These are phyloP conservation scores for Lachnellula arida DNA, from an alignment of 2,329 filamentous ascomycete species.

Conservation along the genomic window DNA sequence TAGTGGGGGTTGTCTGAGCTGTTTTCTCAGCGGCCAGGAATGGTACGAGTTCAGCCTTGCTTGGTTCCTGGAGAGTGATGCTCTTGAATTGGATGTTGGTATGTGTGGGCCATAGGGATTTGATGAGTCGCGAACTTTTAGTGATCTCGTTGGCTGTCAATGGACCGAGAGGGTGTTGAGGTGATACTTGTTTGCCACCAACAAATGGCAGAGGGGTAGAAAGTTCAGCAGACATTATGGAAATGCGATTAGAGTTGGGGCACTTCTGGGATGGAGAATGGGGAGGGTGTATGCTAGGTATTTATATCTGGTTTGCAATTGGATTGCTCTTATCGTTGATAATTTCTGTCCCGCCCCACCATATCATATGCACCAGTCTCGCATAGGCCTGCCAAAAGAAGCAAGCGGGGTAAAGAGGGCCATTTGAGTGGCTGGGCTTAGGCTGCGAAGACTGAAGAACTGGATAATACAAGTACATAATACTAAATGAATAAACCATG, in stretches of 20 bases:
- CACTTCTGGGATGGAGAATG: neutral
- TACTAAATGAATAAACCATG: too few relatives aligned
- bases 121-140: slow-evolving; percentile 45
- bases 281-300: neutral
- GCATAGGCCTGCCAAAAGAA: slow-evolving; percentile 19
- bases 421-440: too few relatives aligned
- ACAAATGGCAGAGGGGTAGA: slow-evolving; percentile 21
- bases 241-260: neutral
- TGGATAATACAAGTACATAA: too few relatives aligned
- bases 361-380: slow-evolving; percentile 2
- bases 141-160: slow-evolving; percentile 54
- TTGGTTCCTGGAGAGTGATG: slow-evolving; percentile 55
- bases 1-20: slow-evolving; percentile 35
- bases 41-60: slow-evolving; percentile 46
- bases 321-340: slow-evolving; percentile 7
- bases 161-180: slow-evolving; percentile 54
- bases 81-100: slow-evolving; percentile 58
- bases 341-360: slow-evolving; percentile 9
- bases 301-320: neutral
- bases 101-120: slow-evolving; percentile 48
- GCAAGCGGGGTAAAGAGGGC: slow-evolving; percentile 3
- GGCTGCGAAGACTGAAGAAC: too few relatives aligned
- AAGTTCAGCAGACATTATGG: slow-evolving; percentile 23
- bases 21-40: slow-evolving; percentile 47
- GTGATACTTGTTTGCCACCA: slow-evolving; percentile 19